These are phyloP conservation scores for Penicillium dipodomyicola DNA, from an alignment of 495 filamentous ascomycete genomes.

Conservation along the genomic window DNA sequence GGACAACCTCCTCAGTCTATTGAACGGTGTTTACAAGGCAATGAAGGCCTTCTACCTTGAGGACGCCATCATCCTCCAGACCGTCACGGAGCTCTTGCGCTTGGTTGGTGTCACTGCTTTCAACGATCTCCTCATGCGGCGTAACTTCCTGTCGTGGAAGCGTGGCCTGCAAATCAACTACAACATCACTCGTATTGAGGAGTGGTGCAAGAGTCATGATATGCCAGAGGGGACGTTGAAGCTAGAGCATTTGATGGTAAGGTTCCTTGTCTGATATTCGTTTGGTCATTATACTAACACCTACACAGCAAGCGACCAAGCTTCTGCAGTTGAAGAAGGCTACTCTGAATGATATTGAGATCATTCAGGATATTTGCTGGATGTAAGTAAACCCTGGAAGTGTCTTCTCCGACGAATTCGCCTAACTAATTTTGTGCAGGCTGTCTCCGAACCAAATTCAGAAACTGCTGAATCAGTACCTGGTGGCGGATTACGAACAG, in stretches of 20 bases:
- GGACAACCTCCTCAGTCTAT: constrained; percentile 94
- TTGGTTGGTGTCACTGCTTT: constrained; percentile 98
- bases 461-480: constrained; percentile 97
- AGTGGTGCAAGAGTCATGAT: constrained; percentile 99
- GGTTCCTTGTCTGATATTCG: constrained; percentile 4
- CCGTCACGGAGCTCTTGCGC: constrained; percentile 87
- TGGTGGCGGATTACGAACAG: constrained; percentile 98
- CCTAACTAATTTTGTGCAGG: constrained; percentile 43
- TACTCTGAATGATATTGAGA: constrained; percentile 98
- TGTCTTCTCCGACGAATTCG: constrained; percentile 8
- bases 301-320: constrained; percentile 87
- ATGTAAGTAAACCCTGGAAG: constrained; percentile 61
- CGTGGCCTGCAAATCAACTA: constrained; percentile 99
- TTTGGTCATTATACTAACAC: constrained; percentile 24
- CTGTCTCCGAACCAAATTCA: constrained; percentile 98
- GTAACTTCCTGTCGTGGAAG: constrained; percentile 99
- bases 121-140: constrained; percentile 95
- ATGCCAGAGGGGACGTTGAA: constrained; percentile 98
- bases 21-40: constrained; percentile 96
- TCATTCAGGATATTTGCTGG: constrained; percentile 99
- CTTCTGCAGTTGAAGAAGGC: constrained; percentile 98
- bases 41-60: constrained; percentile 98
- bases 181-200: constrained; percentile 98
- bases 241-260: constrained; percentile 96
- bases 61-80: constrained; percentile 91